Conservation (phyloP, 352 stramenopile species). For the Phytophthora vignae region DNA sequence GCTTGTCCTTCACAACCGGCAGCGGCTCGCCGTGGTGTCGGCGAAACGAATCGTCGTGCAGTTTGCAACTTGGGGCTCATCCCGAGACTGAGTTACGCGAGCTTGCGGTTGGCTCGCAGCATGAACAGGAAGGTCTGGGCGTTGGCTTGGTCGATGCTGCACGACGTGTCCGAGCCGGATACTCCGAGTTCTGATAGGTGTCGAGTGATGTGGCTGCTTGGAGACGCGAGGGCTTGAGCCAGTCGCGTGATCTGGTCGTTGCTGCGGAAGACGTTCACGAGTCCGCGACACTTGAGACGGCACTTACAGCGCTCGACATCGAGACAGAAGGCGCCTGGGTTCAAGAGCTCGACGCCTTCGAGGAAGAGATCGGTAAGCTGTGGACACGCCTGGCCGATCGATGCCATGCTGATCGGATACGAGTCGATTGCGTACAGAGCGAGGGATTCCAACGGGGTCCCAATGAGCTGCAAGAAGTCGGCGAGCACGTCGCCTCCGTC, state of each 20-base stretch:
- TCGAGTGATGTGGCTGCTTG: constrained; percentile 8
- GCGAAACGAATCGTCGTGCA: constrained; percentile 16
- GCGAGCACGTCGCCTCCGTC: constrained; percentile 25
- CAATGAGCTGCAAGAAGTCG: constrained; percentile 30
- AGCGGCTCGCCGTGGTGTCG: constrained; percentile 31
- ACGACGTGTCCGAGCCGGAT: constrained; percentile 30
- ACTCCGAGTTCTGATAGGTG: constrained; percentile 38
- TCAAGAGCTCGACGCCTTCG: too few relatives aligned
- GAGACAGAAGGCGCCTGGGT: too few relatives aligned
- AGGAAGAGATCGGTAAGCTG: too few relatives aligned
- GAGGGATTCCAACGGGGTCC: too few relatives aligned
- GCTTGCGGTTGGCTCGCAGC: constrained; percentile 32
- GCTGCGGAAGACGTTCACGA: too few relatives aligned
- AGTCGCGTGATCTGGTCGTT: constrained; percentile 29
- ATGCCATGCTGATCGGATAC: too few relatives aligned
- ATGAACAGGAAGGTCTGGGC: constrained; percentile 22
- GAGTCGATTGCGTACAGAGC: too few relatives aligned
- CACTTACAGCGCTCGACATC: too few relatives aligned
- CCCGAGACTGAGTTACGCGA: constrained; percentile 36
- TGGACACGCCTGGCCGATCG: too few relatives aligned
- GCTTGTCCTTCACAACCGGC: constrained; percentile 27
- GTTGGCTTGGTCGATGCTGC: constrained; percentile 35
- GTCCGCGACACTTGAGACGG: too few relatives aligned
- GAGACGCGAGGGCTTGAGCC: constrained; percentile 5
- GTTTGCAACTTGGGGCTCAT: constrained; percentile 24